Percentiles rank a stretch among this genome's conserved stretches.
These are phyloP conservation scores for Halenospora varia DNA, from an alignment of 495 filamentous ascomycete species.

Conservation along the genomic window DNA sequence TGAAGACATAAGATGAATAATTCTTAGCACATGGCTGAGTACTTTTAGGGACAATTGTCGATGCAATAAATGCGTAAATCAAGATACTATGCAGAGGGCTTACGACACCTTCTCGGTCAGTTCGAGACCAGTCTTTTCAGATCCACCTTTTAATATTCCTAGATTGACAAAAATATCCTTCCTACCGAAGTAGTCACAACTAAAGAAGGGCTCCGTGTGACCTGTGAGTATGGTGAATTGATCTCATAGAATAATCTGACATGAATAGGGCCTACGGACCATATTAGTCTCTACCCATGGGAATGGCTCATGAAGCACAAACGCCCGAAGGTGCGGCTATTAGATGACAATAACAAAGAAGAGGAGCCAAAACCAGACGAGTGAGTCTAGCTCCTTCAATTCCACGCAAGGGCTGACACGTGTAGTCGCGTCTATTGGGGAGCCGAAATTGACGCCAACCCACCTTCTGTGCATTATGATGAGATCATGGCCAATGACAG, in stretches of 20 bases:
- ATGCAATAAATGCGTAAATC: conserved; percentile 68
- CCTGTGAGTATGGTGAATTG: conserved; percentile 17
- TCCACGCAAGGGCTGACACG: conserved; percentile 12
- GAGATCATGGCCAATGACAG: conserved; percentile 54
- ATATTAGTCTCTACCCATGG: conserved; percentile 52
- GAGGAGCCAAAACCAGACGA: conserved; percentile 7
- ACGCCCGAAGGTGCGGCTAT: conserved; percentile 20
- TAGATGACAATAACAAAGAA: conserved; percentile 1
- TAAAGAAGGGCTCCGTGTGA: conserved; percentile 21
- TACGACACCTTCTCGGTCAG: conserved; percentile 67
- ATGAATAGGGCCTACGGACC: conserved; percentile 54
- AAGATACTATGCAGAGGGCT: conserved; percentile 70
- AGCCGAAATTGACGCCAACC: conserved; percentile 29
- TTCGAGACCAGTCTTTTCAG: neutral
- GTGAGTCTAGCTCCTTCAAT: neutral
- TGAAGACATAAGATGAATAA: neutral
- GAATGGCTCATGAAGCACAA: conserved; percentile 45
- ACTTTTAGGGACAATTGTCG: conserved; percentile 72
- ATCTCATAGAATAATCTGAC: conserved; percentile 8
- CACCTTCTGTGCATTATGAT: conserved; percentile 53
- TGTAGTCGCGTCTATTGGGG: conserved; percentile 30
- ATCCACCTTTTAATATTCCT: conserved; percentile 17
- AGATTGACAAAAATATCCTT: conserved; percentile 53
- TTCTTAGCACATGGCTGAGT: too few species aligned
- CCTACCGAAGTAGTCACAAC: conserved; percentile 6